phyloP scores from a whole-genome alignment of 257 asterid species.

The Asclepias syriaca region DNA sequence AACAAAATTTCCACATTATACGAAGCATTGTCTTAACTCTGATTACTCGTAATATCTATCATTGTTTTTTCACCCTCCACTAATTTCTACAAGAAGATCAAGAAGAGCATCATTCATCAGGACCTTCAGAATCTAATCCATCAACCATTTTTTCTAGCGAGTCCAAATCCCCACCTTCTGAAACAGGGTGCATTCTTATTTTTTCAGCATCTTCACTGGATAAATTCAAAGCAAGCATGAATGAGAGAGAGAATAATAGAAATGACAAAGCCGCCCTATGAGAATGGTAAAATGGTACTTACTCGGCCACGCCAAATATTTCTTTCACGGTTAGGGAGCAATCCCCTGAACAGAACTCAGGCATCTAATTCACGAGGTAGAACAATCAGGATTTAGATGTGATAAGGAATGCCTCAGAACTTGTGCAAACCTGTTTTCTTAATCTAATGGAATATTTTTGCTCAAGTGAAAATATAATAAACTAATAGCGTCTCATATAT shows the following conservation, averaged over 20 bases:
- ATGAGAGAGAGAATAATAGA: constrained; percentile 4
- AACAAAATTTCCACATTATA: background rate
- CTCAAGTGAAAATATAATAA: background rate
- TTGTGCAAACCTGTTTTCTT: background rate
- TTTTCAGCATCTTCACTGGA: constrained; percentile 92
- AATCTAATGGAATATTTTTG: background rate
- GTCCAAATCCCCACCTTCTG: constrained; percentile 73
- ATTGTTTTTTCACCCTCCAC: background rate
- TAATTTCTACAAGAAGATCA: background rate
- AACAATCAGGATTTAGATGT: background rate
- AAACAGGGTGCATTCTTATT: constrained; percentile 68
- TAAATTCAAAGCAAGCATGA: constrained; percentile 7
- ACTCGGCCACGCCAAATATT: constrained; percentile 92
- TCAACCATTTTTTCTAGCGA: constrained; percentile 81
- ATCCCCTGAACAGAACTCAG: constrained; percentile 80
- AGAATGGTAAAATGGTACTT: constrained; percentile 33
- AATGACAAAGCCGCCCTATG: background rate
- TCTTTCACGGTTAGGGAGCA: constrained; percentile 80
- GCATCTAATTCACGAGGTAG: constrained; percentile 45
- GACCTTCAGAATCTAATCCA: constrained; percentile 44
- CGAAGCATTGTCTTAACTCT: background rate
- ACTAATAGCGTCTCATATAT: background rate
- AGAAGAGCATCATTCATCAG: constrained; percentile 25
- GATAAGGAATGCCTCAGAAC: background rate
- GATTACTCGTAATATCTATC: background rate